Percentiles rank a stretch among this genome's conserved stretches.
phyloP scores from a whole-genome alignment of 2,329 filamentous ascomycete genomes.

The Aspergillus fumigatus region DNA sequence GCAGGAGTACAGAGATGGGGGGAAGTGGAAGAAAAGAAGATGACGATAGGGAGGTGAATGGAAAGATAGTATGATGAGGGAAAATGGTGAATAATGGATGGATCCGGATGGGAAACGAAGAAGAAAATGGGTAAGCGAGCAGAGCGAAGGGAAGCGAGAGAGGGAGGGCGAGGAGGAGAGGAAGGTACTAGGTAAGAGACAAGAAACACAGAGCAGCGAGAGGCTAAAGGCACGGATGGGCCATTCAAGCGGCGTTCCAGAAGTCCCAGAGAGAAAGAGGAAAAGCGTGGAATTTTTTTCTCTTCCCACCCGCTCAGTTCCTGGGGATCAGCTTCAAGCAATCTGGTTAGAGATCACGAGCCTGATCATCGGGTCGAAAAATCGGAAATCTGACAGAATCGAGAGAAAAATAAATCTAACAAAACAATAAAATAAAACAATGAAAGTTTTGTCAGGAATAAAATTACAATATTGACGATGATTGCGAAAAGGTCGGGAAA shows the following conservation, averaged over 20 bases:
- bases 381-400: neutral
- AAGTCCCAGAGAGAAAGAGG: constrained; percentile 21
- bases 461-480: neutral
- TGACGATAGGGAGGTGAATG: no score
- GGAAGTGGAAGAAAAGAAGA: constrained; percentile 4
- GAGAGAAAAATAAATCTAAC: neutral
- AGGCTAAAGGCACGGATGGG: constrained; percentile 22
- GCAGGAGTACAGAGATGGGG: neutral
- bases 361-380: neutral
- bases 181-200: neutral
- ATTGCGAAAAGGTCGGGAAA: neutral
- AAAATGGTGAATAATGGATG: constrained; percentile 2
- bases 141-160: constrained; percentile 8
- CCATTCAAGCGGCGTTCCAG: constrained; percentile 23
- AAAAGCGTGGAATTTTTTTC: constrained; percentile 20
- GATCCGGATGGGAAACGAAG: constrained; percentile 5
- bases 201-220: constrained; percentile 5
- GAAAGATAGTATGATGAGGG: neutral
- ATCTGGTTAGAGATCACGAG: constrained; percentile 1
- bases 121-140: constrained; percentile 7
- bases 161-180: constrained; percentile 8
- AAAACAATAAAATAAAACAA: neutral
- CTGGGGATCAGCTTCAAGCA: no score
- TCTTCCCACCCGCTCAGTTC: constrained; percentile 10
- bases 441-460: neutral